Base-by-base conservation (phyloP, 192 early-diverging fungal species). In the Coemansia sp. region DNA sequence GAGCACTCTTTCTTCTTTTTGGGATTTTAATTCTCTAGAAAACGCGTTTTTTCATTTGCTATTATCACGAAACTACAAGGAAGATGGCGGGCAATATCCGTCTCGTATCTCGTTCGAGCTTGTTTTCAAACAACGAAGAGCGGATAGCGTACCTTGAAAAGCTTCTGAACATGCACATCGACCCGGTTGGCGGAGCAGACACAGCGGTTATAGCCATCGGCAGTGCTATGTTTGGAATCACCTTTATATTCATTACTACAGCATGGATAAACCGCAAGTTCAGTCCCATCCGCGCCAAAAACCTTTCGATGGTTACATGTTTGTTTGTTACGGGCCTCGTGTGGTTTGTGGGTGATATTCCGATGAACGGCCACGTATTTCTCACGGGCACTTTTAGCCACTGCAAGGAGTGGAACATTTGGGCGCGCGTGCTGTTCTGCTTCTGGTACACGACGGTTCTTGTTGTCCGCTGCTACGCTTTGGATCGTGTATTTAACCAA, bases 281-380 rank as follows among this genome's bases (percentile, higher is more conserved):
- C 49, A 63, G 63, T 23, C 76, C 76, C 18, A 78, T 78, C 36
- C 71, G 71, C 4, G 76, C 76, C n/a, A 78, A 78, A n/a, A 73
- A 73, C 23, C 46, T 78, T 18, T 30, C 64, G n/a, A 63, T 62
- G 60, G 60, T 46, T 24, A 67, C 76, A 38, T 55, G 59, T 0
- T 60, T 78, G 26, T 62, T 66, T 18, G 24, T 70, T 4, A 46
- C 67, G 16, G 77, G 71, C 3, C 57, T 73, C 11, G 38, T 78
- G 20, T 78, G 77, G 77, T 78, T 73, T 51, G 24, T 73, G 5
- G 77, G 77, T 14, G 41, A 78, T 43, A 51, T 78, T 55, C 63
- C 53, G 6, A 34, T 71, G 14, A 78, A 78, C 60, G 77, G 77
- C 0, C 77, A 70, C 26, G 67, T 78, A 60, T 14, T 41, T 1